Evolutionary conservation across 2,329 filamentous ascomycete species (phyloP), one percentile per base, ranked within the genome.

Genomic region (Curvularia spicifera): DNA sequence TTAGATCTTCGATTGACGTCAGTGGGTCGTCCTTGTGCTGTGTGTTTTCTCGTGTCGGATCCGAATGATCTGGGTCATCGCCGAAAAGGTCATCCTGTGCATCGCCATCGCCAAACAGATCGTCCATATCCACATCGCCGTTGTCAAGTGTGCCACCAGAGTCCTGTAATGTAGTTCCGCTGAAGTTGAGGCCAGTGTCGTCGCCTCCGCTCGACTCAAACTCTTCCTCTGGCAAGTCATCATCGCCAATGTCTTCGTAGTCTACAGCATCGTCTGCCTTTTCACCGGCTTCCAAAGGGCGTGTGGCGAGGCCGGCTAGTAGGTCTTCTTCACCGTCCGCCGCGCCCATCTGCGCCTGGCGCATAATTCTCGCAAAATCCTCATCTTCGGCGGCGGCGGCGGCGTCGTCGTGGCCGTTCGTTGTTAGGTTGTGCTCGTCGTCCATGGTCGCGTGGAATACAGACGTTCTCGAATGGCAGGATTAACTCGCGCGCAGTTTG

Each of bases 181-280:
- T 76, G 45, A 69, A 66, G 39, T 70, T 69, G 7, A 65, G 53
- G 22, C 59, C 61, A 35, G 64, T 56, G 29, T 57, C 64, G 31
- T 65, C 68, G 44, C 60, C 63, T 10, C 65, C 67, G 39, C 64
- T 69, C 43, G 42, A 49, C 31, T 60, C 64, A 22, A 68, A 66
- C 57, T 88, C 85, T 59, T 91, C 88, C 63, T 95, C 91, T 6
- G 92, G 90, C 7, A 97, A 83, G 63, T 97, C 93, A 72, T 96
- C 93, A 74, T 98, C 94, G 65, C 90, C 90, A 61, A 98, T 93
- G 71, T 97, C 91, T 73, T 91, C 92, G 69, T 84, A 99, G 73
- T 99, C 95, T 61, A 95, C 80, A 40, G 95, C 95, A 78, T 98
- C 91, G 59, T 93, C 93, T 53, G 93, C 94, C 78, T 99, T 99